Percentiles rank a stretch among this genome's conserved stretches.
Conservation (phyloP, 1,284 basidiomycete genomes). For the Tranzscheliella williamsii region DNA sequence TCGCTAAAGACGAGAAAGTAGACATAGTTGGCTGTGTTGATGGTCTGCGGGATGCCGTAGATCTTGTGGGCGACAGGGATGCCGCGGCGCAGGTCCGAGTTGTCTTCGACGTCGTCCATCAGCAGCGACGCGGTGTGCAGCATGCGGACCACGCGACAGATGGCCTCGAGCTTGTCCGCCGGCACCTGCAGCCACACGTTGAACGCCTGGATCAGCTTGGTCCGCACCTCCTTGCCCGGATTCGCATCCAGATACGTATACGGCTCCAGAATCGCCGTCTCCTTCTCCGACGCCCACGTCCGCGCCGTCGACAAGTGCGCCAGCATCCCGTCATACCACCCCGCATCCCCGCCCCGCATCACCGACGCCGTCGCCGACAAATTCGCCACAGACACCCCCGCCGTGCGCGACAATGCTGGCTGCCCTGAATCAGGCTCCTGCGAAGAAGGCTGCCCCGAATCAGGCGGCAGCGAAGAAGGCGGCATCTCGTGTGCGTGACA, state of each 20-base stretch:
- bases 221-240: slow-evolving; percentile 91
- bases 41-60: slow-evolving; percentile 92
- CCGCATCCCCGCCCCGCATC: slow-evolving; percentile 21
- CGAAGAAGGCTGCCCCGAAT: too few relatives aligned
- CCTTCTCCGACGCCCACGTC: slow-evolving; percentile 62
- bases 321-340: slow-evolving; percentile 58
- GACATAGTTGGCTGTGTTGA: slow-evolving; percentile 96
- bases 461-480: too few relatives aligned
- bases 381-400: slow-evolving; percentile 28
- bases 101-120: slow-evolving; percentile 97
- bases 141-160: slow-evolving; percentile 84
- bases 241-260: slow-evolving; percentile 82
- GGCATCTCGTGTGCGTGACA: too few relatives aligned
- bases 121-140: slow-evolving; percentile 91
- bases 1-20: slow-evolving; percentile 71
- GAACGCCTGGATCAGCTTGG: slow-evolving; percentile 88
- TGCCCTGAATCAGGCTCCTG: too few relatives aligned
- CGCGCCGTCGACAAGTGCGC: slow-evolving; percentile 46
- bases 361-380: slow-evolving; percentile 33
- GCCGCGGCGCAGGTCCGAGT: slow-evolving; percentile 84
- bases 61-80: slow-evolving; percentile 90
- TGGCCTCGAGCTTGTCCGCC: slow-evolving; percentile 70
- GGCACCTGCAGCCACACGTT: slow-evolving; percentile 89
- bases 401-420: too few relatives aligned
- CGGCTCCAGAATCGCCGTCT: slow-evolving; percentile 71